Conservation (phyloP, 495 filamentous ascomycete genomes). For the Tuber brumale region DNA sequence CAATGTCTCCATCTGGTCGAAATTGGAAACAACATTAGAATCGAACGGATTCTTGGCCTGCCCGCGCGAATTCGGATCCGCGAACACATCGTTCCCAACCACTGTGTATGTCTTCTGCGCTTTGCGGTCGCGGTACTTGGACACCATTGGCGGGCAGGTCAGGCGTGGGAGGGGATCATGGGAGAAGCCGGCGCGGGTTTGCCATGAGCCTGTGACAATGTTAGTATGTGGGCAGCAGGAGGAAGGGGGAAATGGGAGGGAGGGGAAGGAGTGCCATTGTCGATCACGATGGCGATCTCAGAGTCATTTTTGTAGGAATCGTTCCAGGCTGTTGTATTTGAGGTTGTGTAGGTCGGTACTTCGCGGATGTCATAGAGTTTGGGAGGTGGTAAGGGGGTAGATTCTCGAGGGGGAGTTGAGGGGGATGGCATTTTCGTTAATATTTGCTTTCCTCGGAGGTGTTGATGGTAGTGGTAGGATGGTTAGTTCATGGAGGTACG, state of each 20-base stretch:
- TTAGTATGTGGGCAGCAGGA: conserved; percentile 11
- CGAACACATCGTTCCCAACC: conserved; percentile 82
- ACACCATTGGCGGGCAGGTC: conserved; percentile 77
- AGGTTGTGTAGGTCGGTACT: conserved; percentile 26
- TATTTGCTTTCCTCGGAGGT: background rate
- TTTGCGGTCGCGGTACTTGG: conserved; percentile 90
- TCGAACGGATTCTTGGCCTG: conserved; percentile 90
- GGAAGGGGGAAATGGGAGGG: background rate
- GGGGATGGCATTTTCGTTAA: conserved; percentile 24
- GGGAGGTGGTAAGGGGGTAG: conserved; percentile 35
- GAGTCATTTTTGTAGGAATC: conserved; percentile 43
- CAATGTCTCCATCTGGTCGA: conserved; percentile 91
- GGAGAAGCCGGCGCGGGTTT: conserved; percentile 89
- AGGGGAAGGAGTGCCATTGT: conserved; percentile 66
- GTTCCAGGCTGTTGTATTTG: conserved; percentile 9
- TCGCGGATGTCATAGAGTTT: conserved; percentile 40
- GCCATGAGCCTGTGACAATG: conserved; percentile 62
- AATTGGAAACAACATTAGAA: conserved; percentile 86
- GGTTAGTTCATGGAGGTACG: conserved; percentile 10
- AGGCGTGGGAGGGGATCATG: conserved; percentile 75
- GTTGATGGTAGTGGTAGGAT: background rate
- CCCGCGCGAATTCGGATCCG: conserved; percentile 84
- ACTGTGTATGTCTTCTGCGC: conserved; percentile 81
- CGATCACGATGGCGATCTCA: conserved; percentile 82
- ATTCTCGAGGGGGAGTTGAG: conserved; percentile 21